A percentile compares a stretch with the other conserved stretches of the same genome.
Conservation (phyloP, 768 basidiomycete species). For the Tephrocybe sp. region DNA sequence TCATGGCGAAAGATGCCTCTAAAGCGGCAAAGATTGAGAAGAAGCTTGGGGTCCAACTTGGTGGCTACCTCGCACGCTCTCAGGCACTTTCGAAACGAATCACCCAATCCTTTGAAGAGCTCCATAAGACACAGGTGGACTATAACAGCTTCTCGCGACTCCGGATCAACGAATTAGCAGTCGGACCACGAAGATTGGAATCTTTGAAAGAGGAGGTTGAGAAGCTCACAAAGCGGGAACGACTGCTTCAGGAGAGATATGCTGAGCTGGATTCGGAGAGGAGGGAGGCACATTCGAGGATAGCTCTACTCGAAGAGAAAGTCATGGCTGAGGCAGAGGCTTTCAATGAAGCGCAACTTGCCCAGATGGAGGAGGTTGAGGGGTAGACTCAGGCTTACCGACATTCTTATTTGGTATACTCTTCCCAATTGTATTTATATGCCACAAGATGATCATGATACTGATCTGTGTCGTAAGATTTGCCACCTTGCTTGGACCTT, state of each 20-base stretch:
- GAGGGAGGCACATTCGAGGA: conserved; percentile 55
- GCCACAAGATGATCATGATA: conserved; percentile 6
- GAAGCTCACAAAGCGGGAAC: conserved; percentile 72
- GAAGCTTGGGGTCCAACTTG: conserved; percentile 82
- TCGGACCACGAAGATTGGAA: conserved; percentile 76
- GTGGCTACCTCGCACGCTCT: conserved; percentile 87
- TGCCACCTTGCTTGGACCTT: not conserved
- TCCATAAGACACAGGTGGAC: conserved; percentile 67
- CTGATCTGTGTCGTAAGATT: not conserved
- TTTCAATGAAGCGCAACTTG: conserved; percentile 73
- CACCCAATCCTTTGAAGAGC: conserved; percentile 66
- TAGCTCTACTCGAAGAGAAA: conserved; percentile 76
- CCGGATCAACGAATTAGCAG: conserved; percentile 66
- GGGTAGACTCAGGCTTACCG: conserved; percentile 15
- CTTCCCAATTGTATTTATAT: conserved; percentile 16
- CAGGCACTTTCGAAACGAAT: conserved; percentile 64
- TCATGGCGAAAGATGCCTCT: conserved; percentile 78
- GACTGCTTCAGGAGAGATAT: conserved; percentile 77
- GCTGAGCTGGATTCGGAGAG: conserved; percentile 78
- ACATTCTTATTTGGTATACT: conserved; percentile 17
- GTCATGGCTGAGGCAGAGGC: conserved; percentile 85
- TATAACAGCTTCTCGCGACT: conserved; percentile 79
- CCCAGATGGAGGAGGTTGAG: conserved; percentile 60
- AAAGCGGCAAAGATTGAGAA: conserved; percentile 88
- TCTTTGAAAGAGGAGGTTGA: conserved; percentile 88